Base-by-base conservation (phyloP, 345 rosid genomes). In the Populus pruinosa region DNA sequence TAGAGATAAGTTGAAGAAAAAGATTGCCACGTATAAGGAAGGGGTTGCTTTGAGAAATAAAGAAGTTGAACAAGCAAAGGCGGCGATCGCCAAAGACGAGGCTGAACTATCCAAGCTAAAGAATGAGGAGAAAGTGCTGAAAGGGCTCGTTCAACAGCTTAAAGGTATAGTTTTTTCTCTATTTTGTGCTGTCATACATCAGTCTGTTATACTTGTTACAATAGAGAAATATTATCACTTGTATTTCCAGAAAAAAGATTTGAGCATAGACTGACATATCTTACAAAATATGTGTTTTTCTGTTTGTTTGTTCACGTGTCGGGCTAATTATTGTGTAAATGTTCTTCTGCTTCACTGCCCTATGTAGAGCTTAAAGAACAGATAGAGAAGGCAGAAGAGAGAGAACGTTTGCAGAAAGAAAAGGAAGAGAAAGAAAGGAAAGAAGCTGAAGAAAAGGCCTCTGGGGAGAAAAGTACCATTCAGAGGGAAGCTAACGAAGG, bases 341-440 rank as follows among this genome's bases (percentile, higher is more conserved):
- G 20, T 38, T 80, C 25, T 73, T 83, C 80, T 62, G 63, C 25
- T 82, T 70, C 64, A 39, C 38, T 65, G 75, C 43, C 31, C 71
- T 39, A 67, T 83, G 47, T 86, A 96, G 99, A 90, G 25, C 91
- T 72, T 67, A 96, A 94, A 83, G 98, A 94, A 85, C 91, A 82
- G 75, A 90, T 96, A 80, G 98, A 96, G 79, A 91, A 88, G 80
- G 87, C 86, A 53, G 98, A 96, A 86, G 94, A 94, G 86, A 90
- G 86, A 84, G 93, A 87, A 73, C 90, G 86, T 36, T 49, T 87
- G 62, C 90, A 86, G 77, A 92, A 87, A 87, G 98, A 92, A 84
- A 89, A 91, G 69, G 94, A 91, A 85, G 94, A 90, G 81, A 89
- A 83, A 74, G 90, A 88, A 77, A 86, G 80, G 75, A 89, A 86